phyloP scores from a whole-genome alignment of 306 rosid genomes.

The Vigna mungo region DNA sequence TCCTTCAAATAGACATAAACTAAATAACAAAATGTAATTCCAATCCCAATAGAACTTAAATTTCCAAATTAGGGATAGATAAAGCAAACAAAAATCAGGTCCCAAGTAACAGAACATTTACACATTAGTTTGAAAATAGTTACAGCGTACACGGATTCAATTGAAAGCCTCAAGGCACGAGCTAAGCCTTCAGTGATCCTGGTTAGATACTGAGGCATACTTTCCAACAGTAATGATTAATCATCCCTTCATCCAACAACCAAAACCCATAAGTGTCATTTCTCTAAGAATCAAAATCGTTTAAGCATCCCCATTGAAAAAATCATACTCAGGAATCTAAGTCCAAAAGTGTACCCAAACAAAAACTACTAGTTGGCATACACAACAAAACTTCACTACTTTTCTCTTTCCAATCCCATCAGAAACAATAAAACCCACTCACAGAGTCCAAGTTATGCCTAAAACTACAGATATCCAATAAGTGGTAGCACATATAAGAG shows the following conservation, averaged over 20 bases:
- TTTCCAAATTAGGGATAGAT: background rate
- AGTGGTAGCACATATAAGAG: background rate
- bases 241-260: background rate
- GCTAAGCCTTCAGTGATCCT: no score
- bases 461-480: background rate
- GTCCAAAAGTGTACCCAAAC: background rate
- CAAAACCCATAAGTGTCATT: background rate
- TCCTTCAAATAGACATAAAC: slow-evolving; percentile 13
- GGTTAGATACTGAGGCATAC: background rate
- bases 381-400: slow-evolving; percentile 1
- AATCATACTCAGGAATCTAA: background rate
- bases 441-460: background rate
- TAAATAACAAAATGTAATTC: background rate
- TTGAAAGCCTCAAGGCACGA: slow-evolving; percentile 8
- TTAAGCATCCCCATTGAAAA: background rate
- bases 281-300: background rate
- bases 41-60: background rate
- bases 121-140: background rate
- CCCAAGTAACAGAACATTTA: background rate
- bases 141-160: background rate
- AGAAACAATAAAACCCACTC: background rate
- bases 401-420: slow-evolving; percentile 20
- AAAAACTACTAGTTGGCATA: background rate
- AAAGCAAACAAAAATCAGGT: slow-evolving; percentile 9
- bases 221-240: background rate